phyloP scores from a whole-genome alignment of 148 eudicot species.

The Amaranthus cruentus region DNA sequence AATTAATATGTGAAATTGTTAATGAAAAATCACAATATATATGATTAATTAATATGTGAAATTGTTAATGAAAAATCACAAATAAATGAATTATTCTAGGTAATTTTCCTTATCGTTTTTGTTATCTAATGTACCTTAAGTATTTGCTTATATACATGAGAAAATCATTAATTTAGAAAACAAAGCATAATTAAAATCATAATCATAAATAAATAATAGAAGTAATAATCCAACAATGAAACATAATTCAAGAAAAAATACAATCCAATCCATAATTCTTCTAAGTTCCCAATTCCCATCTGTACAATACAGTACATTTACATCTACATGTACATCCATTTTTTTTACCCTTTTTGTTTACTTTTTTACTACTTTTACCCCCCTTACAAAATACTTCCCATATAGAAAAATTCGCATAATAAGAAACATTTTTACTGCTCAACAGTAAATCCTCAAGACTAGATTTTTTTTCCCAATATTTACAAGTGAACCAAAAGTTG shows the following conservation, averaged over 20 bases:
- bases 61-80: no score
- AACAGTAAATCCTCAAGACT: not conserved
- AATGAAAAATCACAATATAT: no score
- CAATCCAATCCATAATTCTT: not conserved
- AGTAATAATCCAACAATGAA: not conserved
- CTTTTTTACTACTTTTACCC: not conserved
- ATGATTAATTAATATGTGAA: no score
- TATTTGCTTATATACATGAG: no score
- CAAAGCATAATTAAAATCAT: not conserved
- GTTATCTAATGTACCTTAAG: no score
- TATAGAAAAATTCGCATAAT: constrained; percentile 16
- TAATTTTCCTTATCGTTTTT: no score
- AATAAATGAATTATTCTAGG: no score
- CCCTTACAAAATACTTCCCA: constrained; percentile 16
- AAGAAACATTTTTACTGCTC: constrained; percentile 18
- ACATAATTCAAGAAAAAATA: not conserved
- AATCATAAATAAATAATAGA: not conserved
- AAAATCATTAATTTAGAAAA: no score
- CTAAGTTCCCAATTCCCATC: no score
- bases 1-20: no score
- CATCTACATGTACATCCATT: not conserved
- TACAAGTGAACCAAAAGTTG: not conserved
- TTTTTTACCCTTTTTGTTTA: not conserved
- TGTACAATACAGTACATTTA: not conserved
- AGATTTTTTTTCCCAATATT: not conserved